These are phyloP conservation scores for Phyllosticta ampelicida DNA, from an alignment of 2,329 filamentous ascomycete species.

Conservation along the genomic window DNA sequence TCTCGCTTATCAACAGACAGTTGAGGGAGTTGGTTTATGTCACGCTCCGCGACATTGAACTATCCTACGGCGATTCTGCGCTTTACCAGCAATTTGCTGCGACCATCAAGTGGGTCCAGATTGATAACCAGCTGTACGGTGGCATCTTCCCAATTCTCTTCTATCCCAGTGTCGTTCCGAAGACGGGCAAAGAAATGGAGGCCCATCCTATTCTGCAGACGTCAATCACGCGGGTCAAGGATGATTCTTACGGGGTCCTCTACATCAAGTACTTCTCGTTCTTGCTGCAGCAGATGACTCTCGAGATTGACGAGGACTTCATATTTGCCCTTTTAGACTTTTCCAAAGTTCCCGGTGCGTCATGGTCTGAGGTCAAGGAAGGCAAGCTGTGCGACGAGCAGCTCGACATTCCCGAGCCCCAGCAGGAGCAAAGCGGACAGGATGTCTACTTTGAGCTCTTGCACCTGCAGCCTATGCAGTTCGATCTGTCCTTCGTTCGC, in stretches of 20 bases:
- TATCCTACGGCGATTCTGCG: constrained; percentile 87
- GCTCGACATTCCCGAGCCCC: constrained; percentile 85
- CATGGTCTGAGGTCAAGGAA: constrained; percentile 73
- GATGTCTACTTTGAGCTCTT: constrained; percentile 97
- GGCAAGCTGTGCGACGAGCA: constrained; percentile 81
- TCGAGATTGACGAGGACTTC: constrained; percentile 96
- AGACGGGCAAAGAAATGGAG: constrained; percentile 92
- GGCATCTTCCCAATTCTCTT: constrained; percentile 96
- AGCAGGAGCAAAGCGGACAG: constrained; percentile 70
- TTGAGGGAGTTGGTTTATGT: constrained; percentile 87
- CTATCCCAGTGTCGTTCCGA: constrained; percentile 95
- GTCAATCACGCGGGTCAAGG: constrained; percentile 89
- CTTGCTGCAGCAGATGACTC: constrained; percentile 91
- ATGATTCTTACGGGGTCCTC: constrained; percentile 92
- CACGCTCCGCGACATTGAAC: constrained; percentile 79
- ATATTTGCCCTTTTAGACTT: constrained; percentile 95
- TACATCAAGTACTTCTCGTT: constrained; percentile 98
- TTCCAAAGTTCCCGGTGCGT: constrained; percentile 80
- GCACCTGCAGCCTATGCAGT: constrained; percentile 95
- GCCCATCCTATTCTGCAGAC: constrained; percentile 89
- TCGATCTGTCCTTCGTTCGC: constrained; percentile 92
- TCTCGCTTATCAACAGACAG: constrained; percentile 88
- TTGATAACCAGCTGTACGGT: constrained; percentile 96
- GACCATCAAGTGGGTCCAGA: constrained; percentile 96
- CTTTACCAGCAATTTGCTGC: constrained; percentile 86